Evolutionary conservation across 768 basidiomycete species (phyloP), one percentile per base, ranked within the genome.

Genomic region (Pleurotus ostreatus): DNA sequence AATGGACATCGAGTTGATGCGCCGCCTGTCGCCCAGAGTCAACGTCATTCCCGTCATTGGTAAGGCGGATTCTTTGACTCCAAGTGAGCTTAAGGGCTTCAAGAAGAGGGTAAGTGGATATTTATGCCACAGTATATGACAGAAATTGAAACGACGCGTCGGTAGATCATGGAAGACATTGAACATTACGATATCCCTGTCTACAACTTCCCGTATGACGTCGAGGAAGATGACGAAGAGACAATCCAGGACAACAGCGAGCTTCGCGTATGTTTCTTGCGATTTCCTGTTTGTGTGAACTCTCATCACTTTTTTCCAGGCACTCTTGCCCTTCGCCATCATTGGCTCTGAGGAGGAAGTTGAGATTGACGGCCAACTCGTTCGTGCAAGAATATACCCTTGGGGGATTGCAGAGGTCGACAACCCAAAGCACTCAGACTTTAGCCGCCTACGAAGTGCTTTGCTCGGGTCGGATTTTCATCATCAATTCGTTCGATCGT

Each of bases 351-450:
- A 98, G 71, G 95, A 98, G 62, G 96, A 98, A 71, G 85, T 98
- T 60, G 92, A 95, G 65, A 81, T 98, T 59, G 88, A 92, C 49
- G 97, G 95, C 25, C 86, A 94, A 71, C 85, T 85, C 44, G 86
- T 97, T 61, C 89, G 97, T 58, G 96, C 92, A 40, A 82, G 97
- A 62, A 87, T 94, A 67, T 99, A 98, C 73, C 97, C 97, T 3
- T 99, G 97, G 97, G 97, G 97, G 65, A 81, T 98, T 58, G 97
- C 91, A 49, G 95, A 98, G 69, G 95, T 98, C 59, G 97, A 99
- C 78, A 98, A 98, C 72, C 94, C 94, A n/a, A 90, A 93, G 70
- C 97, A 99, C 76, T 97, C 92, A n/a, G 97, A 99, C 77, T 98
- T 98, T 70, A 91, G 89, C 71, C 80, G 94, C 57, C 83, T 99